Conservation (phyloP, 352 stramenopile species). For the Globisporangium camurandrum region DNA sequence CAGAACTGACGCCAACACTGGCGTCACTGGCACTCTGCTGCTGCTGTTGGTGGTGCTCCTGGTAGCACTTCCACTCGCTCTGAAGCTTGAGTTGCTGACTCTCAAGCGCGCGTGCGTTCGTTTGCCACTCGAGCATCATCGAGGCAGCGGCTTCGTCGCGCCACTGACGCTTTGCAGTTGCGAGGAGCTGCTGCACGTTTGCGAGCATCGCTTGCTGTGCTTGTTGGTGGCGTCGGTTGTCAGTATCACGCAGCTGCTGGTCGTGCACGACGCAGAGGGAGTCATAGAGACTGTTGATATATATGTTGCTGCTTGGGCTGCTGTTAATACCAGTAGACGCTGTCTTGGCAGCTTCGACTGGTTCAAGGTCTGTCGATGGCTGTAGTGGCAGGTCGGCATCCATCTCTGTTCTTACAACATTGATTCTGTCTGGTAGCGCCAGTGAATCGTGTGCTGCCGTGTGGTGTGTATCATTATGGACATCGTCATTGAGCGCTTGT, state of each 20-base stretch:
- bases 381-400: no score
- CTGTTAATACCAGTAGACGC: no score
- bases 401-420: no score
- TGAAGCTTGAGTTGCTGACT: constrained; percentile 11
- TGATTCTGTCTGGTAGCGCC: no score
- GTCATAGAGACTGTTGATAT: constrained; percentile 33
- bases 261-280: constrained; percentile 45
- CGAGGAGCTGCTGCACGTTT: constrained; percentile 34
- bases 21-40: constrained; percentile 26
- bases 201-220: constrained; percentile 30
- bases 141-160: neutral
- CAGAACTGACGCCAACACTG: no score
- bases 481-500: no score
- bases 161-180: constrained; percentile 15
- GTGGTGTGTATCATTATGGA: no score
- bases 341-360: neutral
- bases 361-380: no score
- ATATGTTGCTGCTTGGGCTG: no score
- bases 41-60: constrained; percentile 17
- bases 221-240: constrained; percentile 13
- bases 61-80: constrained; percentile 10
- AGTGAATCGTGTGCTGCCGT: no score
- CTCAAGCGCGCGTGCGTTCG: constrained; percentile 6
- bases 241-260: constrained; percentile 29
- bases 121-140: constrained; percentile 3